A percentile compares a stretch with the other conserved stretches of the same genome.
phyloP scores from a whole-genome alignment of 2,329 filamentous ascomycete species.

The Gyromitra esculenta region DNA sequence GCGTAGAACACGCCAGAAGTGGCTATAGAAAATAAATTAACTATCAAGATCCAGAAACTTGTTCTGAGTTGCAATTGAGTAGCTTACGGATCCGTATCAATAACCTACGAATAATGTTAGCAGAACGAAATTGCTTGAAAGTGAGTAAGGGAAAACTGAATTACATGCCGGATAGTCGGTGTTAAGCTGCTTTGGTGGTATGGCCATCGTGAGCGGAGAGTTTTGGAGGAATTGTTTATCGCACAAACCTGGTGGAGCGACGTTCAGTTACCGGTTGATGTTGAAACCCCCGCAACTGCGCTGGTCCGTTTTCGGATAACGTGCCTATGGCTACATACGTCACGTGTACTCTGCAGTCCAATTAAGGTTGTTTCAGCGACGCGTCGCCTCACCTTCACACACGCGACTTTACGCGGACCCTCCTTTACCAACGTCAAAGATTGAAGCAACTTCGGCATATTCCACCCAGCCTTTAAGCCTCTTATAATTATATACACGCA shows the following conservation, averaged over 20 bases:
- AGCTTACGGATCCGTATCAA: constrained; percentile 96
- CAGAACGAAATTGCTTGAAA: background rate
- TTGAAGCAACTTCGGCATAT: background rate
- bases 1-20: constrained; percentile 86
- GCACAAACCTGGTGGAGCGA: constrained; percentile 25
- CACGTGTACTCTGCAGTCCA: constrained; percentile 18
- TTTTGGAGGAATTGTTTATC: constrained; percentile 29
- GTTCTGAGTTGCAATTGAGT: constrained; percentile 40
- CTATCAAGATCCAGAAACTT: constrained; percentile 39
- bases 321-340: constrained; percentile 23
- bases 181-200: constrained; percentile 80
- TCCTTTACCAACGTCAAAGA: background rate
- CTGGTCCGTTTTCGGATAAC: constrained; percentile 38
- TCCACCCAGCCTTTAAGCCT: background rate
- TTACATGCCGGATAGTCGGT: constrained; percentile 85
- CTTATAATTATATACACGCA: background rate
- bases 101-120: constrained; percentile 73
- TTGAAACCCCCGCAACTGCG: constrained; percentile 37
- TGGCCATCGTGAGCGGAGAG: constrained; percentile 46
- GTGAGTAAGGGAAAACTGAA: constrained; percentile 51
- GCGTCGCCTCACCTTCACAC: constrained; percentile 36
- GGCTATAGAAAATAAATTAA: constrained; percentile 65
- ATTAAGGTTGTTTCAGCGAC: constrained; percentile 42
- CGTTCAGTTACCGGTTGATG: constrained; percentile 35
- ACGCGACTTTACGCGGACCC: background rate